phyloP scores from a whole-genome alignment of 352 stramenopile genomes.

The Globisporangium sylvaticum region DNA sequence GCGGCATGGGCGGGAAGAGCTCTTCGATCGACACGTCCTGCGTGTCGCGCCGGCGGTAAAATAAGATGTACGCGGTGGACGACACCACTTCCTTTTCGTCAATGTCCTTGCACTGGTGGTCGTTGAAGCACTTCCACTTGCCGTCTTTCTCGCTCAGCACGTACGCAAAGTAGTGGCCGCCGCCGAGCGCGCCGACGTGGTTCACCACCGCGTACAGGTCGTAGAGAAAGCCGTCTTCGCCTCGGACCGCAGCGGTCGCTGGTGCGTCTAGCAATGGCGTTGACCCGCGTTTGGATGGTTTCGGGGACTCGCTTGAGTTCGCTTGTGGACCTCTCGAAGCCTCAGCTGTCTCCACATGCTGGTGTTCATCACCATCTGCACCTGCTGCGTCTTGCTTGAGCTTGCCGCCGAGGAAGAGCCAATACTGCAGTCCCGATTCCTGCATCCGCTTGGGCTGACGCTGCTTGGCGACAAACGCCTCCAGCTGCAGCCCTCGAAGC shows the following conservation, averaged over 20 bases:
- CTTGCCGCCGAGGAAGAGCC: conserved; percentile 75
- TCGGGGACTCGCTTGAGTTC: not conserved
- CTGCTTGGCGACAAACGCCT: conserved; percentile 71
- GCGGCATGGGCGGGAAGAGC: conserved; percentile 62
- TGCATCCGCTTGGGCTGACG: conserved; percentile 36
- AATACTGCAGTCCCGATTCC: conserved; percentile 59
- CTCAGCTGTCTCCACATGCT: no score
- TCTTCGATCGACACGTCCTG: conserved; percentile 61
- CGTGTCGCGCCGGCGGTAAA: conserved; percentile 83
- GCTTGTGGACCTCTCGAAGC: not conserved
- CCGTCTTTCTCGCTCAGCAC: conserved; percentile 77
- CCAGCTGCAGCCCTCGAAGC: conserved; percentile 89
- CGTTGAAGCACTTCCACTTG: conserved; percentile 99
- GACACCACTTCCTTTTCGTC: conserved; percentile 84
- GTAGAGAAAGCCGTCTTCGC: conserved; percentile 79
- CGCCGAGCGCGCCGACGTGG: conserved; percentile 94
- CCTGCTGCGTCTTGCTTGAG: conserved; percentile 24
- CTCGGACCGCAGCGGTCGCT: conserved; percentile 48
- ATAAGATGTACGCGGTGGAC: conserved; percentile 88
- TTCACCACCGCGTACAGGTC: conserved; percentile 98
- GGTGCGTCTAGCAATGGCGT: conserved; percentile 49
- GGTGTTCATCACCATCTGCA: not conserved
- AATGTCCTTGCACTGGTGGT: conserved; percentile 89
- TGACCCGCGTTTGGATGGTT: conserved; percentile 8
- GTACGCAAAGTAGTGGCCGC: conserved; percentile 94